These are phyloP conservation scores for Canna indica DNA, from an alignment of 176 grass and related monocot species.

Conservation along the genomic window DNA sequence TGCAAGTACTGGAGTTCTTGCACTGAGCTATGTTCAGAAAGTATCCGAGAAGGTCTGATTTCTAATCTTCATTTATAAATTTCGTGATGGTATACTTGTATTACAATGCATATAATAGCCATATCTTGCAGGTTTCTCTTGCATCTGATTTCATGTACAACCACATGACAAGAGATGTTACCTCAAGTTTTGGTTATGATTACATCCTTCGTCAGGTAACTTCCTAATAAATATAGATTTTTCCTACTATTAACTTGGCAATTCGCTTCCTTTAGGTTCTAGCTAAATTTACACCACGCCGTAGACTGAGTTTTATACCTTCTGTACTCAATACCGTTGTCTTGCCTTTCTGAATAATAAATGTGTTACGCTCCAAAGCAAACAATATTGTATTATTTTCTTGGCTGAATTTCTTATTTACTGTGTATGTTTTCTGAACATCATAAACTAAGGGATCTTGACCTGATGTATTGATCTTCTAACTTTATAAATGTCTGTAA, in stretches of 20 bases:
- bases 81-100: slow-evolving; percentile 4
- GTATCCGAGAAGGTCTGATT: slow-evolving; percentile 80
- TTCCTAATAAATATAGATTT: neutral
- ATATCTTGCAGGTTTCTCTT: slow-evolving; percentile 66
- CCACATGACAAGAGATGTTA: slow-evolving; percentile 85
- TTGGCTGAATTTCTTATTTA: neutral
- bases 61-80: neutral
- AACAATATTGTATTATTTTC: neutral
- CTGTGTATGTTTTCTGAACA: neutral
- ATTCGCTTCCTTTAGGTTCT: neutral
- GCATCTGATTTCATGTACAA: slow-evolving; percentile 99
- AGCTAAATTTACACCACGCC: neutral
- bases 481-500: neutral
- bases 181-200: slow-evolving; percentile 91
- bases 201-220: slow-evolving; percentile 94
- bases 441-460: neutral
- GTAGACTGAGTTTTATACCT: neutral
- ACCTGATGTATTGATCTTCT: neutral
- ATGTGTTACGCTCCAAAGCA: neutral
- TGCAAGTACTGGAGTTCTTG: slow-evolving; percentile 90
- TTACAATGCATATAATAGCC: slow-evolving; percentile 5
- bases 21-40: slow-evolving; percentile 97
- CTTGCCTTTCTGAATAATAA: neutral
- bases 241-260: neutral
- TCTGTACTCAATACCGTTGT: neutral